Base-by-base conservation (phyloP, 2,329 filamentous ascomycete genomes). In the Nigrospora sphaerica region DNA sequence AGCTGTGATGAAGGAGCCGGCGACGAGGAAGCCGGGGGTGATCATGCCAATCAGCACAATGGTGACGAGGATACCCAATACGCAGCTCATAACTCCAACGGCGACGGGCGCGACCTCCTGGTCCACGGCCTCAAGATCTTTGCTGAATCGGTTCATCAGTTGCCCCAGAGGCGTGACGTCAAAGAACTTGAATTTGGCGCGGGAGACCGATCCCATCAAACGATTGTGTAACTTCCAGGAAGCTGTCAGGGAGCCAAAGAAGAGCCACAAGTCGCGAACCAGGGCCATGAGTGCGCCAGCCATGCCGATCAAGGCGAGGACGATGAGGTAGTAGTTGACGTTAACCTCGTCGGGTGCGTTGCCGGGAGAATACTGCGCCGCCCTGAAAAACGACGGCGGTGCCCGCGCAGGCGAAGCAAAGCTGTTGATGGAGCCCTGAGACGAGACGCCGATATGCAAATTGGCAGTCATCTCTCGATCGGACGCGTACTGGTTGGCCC, bases 61-160 rank as follows among this genome's bases (percentile, higher is more conserved):
- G 10, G 95, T 96, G 46, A 95, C 91, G 34, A 93, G 61, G 39
- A 97, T 77, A 32, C 74, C 78, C 49, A 85, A 68, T 1, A 71
- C 76, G 56, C 78, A 85, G n/a, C 73, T 75, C 66, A 85, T 79
- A 44, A 85, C 78, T 45, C 81, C 80, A 55, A 97, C 91, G 18
- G 93, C 92, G 36, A 95, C 83, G 3, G 91, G 89, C 0, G 93
- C 91, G 48, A 98, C 88, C 64, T 98, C 93, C 63, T 98, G 93
- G 56, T 98, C 93, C 17, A 98, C 78, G 12, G 90, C 83, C 64
- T 98, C 91, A 13, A 98, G 80, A 63, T 98, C 93, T 67, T 97
- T 97, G 63, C 92, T 97, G 70, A 98, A 98, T 17, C 93, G 83
- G 67, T 98, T 98, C 85, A 97, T 97, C 58, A 98, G 77, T 66